Evolutionary conservation across 1,284 basidiomycete genomes (phyloP).

Genomic region (Trametes sp.): DNA sequence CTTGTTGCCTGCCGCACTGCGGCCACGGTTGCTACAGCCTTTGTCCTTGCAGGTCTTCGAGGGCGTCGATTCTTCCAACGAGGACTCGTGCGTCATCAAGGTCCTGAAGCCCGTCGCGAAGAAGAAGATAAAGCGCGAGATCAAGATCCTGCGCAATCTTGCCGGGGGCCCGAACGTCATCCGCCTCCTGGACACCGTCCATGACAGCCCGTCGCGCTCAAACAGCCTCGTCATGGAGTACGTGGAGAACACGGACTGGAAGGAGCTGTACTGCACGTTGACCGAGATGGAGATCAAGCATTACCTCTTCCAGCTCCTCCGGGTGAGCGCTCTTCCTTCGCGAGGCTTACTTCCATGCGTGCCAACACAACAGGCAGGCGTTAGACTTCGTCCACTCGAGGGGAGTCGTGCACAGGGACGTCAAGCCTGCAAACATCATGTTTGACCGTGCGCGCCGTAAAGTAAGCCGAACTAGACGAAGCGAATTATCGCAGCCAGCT

Average conservation of each 20-base stretch:
- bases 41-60: constrained; percentile 75
- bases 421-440: constrained; percentile 94
- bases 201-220: constrained; percentile 77
- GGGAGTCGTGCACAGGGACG: constrained; percentile 92
- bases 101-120: constrained; percentile 92
- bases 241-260: constrained; percentile 88
- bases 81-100: constrained; percentile 87
- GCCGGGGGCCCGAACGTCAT: constrained; percentile 89
- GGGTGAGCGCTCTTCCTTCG: constrained; percentile 50
- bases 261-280: constrained; percentile 76
- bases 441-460: constrained; percentile 84
- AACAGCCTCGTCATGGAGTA: constrained; percentile 89
- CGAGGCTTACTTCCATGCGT: constrained; percentile 4
- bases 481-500: not conserved
- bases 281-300: constrained; percentile 85
- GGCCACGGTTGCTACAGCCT: not conserved
- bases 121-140: constrained; percentile 94
- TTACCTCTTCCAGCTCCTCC: constrained; percentile 87
- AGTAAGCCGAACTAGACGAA: constrained; percentile 48
- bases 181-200: constrained; percentile 83
- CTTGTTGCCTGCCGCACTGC: not conserved
- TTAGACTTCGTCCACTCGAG: constrained; percentile 90
- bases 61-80: constrained; percentile 82
- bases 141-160: constrained; percentile 90
- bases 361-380: constrained; percentile 54